These are phyloP conservation scores for Spathaspora arborariae DNA, from an alignment of 805 yeast genomes.

Conservation along the genomic window DNA sequence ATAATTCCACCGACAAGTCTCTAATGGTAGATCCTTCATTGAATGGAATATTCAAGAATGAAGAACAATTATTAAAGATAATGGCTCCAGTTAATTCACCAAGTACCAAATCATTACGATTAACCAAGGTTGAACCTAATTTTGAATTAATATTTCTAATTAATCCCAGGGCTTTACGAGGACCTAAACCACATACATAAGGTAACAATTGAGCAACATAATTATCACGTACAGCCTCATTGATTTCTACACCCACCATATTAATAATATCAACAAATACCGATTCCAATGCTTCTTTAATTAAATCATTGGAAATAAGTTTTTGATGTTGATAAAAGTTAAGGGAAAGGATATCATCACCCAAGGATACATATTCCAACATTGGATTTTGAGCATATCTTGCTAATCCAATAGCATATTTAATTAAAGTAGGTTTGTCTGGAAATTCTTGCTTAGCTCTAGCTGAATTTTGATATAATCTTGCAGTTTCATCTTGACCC, in stretches of 20 bases:
- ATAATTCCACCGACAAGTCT: constrained; percentile 67
- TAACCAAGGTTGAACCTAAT: constrained; percentile 56
- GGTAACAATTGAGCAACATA: constrained; percentile 70
- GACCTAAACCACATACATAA: constrained; percentile 89
- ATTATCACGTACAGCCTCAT: constrained; percentile 76
- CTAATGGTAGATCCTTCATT: constrained; percentile 50
- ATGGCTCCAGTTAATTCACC: constrained; percentile 73
- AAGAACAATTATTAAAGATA: constrained; percentile 87
- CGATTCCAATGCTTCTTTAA: constrained; percentile 66
- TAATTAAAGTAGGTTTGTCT: constrained; percentile 73
- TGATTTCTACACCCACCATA: constrained; percentile 89
- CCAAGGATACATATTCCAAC: constrained; percentile 79
- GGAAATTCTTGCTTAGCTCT: constrained; percentile 77
- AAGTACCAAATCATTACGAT: constrained; percentile 80
- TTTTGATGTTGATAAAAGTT: constrained; percentile 71
- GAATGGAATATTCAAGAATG: constrained; percentile 77
- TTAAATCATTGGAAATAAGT: constrained; percentile 58
- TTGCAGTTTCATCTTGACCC: constrained; percentile 91
- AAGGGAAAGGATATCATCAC: constrained; percentile 67
- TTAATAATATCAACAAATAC: constrained; percentile 88
- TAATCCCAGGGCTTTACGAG: constrained; percentile 88
- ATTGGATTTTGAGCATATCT: constrained; percentile 93
- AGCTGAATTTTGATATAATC: constrained; percentile 76
- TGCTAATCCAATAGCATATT: constrained; percentile 85
- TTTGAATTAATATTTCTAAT: constrained; percentile 70